Percentiles rank a stretch among this genome's conserved stretches.
These are phyloP conservation scores for Endocalyx cinctus DNA, from an alignment of 2,329 filamentous ascomycete genomes.

Conservation along the genomic window DNA sequence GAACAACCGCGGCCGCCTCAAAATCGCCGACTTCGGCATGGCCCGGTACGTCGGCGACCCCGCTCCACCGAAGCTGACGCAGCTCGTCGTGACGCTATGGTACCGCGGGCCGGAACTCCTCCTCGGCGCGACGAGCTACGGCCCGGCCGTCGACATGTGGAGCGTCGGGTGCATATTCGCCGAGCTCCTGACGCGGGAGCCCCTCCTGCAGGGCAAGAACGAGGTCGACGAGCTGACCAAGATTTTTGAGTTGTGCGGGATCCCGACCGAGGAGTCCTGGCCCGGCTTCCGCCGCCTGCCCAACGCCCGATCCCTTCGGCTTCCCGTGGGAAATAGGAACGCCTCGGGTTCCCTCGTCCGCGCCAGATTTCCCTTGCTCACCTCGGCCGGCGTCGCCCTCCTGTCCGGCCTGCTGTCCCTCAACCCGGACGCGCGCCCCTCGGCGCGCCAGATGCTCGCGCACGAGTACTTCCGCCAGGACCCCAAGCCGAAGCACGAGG, in stretches of 20 bases:
- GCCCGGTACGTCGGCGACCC: conserved; percentile 83
- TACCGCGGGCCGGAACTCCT: conserved; percentile 90
- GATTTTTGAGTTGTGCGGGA: conserved; percentile 85
- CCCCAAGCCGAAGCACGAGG: conserved; percentile 81
- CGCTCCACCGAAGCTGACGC: conserved; percentile 68
- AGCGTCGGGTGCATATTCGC: conserved; percentile 93
- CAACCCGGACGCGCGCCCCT: conserved; percentile 67
- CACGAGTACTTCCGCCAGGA: conserved; percentile 87
- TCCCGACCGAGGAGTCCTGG: conserved; percentile 80
- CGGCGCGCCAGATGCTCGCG: conserved; percentile 67
- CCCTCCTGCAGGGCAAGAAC: conserved; percentile 81
- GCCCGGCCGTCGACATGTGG: conserved; percentile 83
- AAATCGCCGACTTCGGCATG: conserved; percentile 98
- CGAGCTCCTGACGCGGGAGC: conserved; percentile 79
- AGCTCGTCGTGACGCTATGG: conserved; percentile 95
- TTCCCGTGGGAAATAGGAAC: conserved; percentile 48
- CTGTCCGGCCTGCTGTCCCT: conserved; percentile 67
- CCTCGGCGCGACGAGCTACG: conserved; percentile 74
- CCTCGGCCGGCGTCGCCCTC: conserved; percentile 65
- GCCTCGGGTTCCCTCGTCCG: conserved; percentile 55
- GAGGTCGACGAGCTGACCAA: conserved; percentile 85
- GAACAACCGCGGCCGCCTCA: conserved; percentile 90
- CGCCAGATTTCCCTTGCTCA: conserved; percentile 76
- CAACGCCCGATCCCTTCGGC: conserved; percentile 74
- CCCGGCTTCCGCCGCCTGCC: conserved; percentile 81